A percentile compares a stretch with the other conserved stretches of the same genome.
phyloP scores from a whole-genome alignment of 768 basidiomycete genomes.

The Mycena floridula region DNA sequence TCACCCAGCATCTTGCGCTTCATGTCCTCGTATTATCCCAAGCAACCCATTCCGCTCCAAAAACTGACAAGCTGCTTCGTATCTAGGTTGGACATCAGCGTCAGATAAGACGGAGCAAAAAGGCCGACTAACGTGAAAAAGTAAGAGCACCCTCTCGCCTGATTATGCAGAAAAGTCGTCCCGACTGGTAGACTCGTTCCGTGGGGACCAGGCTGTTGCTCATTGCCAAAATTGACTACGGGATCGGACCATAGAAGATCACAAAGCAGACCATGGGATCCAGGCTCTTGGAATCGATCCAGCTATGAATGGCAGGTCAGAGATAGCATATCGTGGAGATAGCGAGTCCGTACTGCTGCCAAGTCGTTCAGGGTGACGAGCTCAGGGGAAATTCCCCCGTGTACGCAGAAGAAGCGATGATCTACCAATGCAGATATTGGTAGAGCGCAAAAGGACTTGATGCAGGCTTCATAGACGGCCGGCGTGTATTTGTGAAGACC shows the following conservation, averaged over 20 bases:
- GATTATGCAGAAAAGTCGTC: conserved; percentile 24
- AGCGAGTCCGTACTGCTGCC: conserved; percentile 39
- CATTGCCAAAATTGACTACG: conserved; percentile 80
- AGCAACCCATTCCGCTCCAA: conserved; percentile 86
- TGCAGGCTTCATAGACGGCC: conserved; percentile 87
- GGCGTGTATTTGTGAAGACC: conserved; percentile 88
- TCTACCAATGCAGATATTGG: conserved; percentile 92
- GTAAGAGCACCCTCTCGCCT: conserved; percentile 9
- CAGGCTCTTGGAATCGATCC: conserved; percentile 91
- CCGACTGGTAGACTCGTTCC: conserved; percentile 50
- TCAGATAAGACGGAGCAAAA: not conserved
- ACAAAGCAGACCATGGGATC: conserved; percentile 85
- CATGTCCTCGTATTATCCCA: conserved; percentile 94
- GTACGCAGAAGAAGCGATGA: conserved; percentile 93
- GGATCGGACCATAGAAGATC: conserved; percentile 98
- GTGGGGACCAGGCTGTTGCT: conserved; percentile 48
- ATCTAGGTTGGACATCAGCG: conserved; percentile 34
- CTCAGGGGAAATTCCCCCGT: conserved; percentile 91
- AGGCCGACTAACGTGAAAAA: conserved; percentile 60
- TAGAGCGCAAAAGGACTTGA: conserved; percentile 83
- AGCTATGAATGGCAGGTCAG: conserved; percentile 60
- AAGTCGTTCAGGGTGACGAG: conserved; percentile 77
- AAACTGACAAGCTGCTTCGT: conserved; percentile 89
- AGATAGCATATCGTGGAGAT: not conserved
- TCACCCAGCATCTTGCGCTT: conserved; percentile 94